These are phyloP conservation scores for Coemansia sp. DNA, from an alignment of 192 early-diverging fungal species.

Conservation along the genomic window DNA sequence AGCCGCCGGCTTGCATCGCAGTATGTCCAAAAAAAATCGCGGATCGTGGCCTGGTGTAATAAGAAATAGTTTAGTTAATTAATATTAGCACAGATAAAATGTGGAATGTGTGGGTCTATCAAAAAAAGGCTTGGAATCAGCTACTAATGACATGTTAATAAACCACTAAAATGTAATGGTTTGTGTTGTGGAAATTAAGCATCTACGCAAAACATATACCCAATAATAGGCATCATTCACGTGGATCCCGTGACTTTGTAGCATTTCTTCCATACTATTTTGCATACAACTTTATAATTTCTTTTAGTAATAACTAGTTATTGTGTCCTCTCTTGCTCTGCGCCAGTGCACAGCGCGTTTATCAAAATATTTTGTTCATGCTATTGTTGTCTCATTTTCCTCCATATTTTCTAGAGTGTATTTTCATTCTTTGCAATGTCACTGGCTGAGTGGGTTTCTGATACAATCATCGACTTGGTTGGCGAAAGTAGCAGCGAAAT, in stretches of 20 bases:
- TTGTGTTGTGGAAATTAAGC: neutral
- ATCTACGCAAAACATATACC: neutral
- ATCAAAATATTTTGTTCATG: neutral
- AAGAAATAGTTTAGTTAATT: too few species aligned
- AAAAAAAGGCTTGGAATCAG: neutral
- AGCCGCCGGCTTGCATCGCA: neutral
- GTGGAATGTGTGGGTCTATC: neutral
- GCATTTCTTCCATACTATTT: neutral
- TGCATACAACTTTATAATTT: neutral
- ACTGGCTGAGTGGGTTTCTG: slow-evolving; percentile 48
- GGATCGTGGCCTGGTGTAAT: too few species aligned
- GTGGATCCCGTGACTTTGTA: neutral
- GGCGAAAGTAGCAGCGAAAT: slow-evolving; percentile 48
- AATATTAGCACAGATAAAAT: neutral
- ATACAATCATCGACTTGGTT: slow-evolving; percentile 43
- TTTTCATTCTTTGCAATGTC: slow-evolving; percentile 27
- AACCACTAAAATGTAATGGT: neutral
- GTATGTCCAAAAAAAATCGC: neutral
- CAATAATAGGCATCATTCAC: slow-evolving; percentile 10
- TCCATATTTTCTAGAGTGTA: neutral
- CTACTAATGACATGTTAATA: neutral
- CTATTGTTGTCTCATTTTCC: neutral
- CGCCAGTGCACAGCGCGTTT: too few species aligned
- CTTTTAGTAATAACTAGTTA: neutral
- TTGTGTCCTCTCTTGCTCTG: too few species aligned